Evolutionary conservation across 345 rosid species (phyloP).

Genomic region (Psidium guajava): DNA sequence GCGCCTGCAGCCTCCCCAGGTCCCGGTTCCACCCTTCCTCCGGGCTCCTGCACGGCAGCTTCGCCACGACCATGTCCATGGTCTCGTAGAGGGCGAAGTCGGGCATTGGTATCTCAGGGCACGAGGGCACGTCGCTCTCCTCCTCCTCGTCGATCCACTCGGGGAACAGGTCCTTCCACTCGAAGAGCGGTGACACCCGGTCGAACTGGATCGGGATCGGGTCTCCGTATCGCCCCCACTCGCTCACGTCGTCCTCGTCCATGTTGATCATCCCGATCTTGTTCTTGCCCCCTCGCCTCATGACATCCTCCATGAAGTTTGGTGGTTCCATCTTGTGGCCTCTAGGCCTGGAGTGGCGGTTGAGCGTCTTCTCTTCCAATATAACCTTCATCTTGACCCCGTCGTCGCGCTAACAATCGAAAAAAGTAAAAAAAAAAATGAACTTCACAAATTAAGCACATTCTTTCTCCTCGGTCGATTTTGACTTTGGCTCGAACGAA

Average conservation of each 20-base stretch:
- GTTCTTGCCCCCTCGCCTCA: conserved; percentile 33
- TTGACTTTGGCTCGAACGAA: neutral
- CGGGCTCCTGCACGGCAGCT: conserved; percentile 67
- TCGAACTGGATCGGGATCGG: conserved; percentile 35
- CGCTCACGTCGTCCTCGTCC: conserved; percentile 49
- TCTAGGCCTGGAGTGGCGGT: neutral
- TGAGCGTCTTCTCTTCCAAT: conserved; percentile 15
- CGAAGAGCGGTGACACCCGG: conserved; percentile 42
- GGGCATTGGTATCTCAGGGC: conserved; percentile 92
- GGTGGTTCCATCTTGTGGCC: conserved; percentile 51
- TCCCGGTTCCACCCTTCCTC: conserved; percentile 84
- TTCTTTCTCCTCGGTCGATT: neutral
- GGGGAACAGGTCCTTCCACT: conserved; percentile 77
- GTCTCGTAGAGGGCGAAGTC: conserved; percentile 25
- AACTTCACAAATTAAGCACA: neutral
- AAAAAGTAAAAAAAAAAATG: neutral
- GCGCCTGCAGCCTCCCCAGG: conserved; percentile 70
- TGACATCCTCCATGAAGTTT: conserved; percentile 33
- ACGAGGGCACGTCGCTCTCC: conserved; percentile 45
- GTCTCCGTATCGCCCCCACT: conserved; percentile 53
- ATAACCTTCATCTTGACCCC: conserved; percentile 58
- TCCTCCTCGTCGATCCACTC: conserved; percentile 99
- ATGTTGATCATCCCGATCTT: conserved; percentile 80
- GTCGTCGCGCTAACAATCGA: conserved; percentile 28
- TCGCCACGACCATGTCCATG: conserved; percentile 69